Evolutionary conservation across 306 rosid genomes (phyloP), one percentile per base, ranked within the genome.

Genomic region (Lagenaria siceraria): DNA sequence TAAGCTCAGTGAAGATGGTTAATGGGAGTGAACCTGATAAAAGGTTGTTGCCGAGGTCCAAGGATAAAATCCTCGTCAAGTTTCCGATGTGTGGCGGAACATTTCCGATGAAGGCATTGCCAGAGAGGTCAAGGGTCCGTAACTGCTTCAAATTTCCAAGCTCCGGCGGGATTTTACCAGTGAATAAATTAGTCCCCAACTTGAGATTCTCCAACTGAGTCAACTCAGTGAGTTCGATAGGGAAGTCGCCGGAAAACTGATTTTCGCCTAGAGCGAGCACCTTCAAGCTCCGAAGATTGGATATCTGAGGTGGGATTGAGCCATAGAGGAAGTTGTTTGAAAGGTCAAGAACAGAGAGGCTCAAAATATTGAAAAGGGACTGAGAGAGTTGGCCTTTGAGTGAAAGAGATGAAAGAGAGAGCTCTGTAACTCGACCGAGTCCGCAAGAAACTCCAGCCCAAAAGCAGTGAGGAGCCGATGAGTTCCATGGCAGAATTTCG

Each of bases 371-470:
- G 78, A 82, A 86, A 1, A 95, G 78, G 6, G 90, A 78, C 7
- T 81, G 35, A 81, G 89, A 74, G 8, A 96, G 83, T 0, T 72
- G 79, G 53, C 97, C 96, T 48, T 15, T 65, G 59, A 96, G 97
- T 55, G 68, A 56, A 63, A 1, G 72, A 33, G 86, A 12, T 0
- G 98, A 86, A 24, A 96, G 96, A 60, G 84, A 38, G 60, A 96
- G 88, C 27, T 85, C 79, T 77, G 82, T 82, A 82, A 92, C 97
- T 82, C 89, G 92, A 80, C 91, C 97, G 35, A 81, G 88, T 61
- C 78, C 82, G 77, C 99, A 96, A 1, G 87, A 58, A 15, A 96
- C 88, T 10, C 97, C 99, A 19, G 82, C 46, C 99, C 99, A 96
- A 81, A 78, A 10, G 77, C 99, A 96, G 85, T 87, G 91, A 0